Conservation (phyloP, 23 red algal species). For the Chondrus crispus region DNA sequence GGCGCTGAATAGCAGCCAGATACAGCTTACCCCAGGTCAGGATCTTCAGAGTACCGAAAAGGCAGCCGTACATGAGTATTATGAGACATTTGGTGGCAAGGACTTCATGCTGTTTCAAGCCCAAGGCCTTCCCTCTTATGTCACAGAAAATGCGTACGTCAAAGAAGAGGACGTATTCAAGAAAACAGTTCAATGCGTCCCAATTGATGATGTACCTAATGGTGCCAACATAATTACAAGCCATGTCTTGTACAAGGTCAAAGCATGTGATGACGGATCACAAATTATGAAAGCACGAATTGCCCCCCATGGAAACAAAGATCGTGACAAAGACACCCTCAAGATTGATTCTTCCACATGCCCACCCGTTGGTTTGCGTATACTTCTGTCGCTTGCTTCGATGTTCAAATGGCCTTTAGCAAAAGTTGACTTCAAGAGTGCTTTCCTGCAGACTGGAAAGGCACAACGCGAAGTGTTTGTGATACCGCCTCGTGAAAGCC, state of each 20-base stretch:
- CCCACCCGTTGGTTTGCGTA: conserved; percentile 1
- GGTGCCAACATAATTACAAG: conserved; percentile 37
- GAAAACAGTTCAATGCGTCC: neutral
- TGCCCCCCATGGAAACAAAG: conserved; percentile 36
- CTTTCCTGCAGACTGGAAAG: conserved; percentile 29
- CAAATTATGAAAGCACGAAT: conserved; percentile 28
- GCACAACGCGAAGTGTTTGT: conserved; percentile 28
- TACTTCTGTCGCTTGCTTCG: conserved; percentile 3
- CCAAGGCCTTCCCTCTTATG: conserved; percentile 1
- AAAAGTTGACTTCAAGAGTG: conserved; percentile 47
- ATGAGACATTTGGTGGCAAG: neutral
- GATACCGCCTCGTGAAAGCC: conserved; percentile 3
- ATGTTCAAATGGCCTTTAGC: conserved; percentile 1
- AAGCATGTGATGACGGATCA: neutral
- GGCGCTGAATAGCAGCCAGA: neutral
- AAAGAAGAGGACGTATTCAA: neutral
- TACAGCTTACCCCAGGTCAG: neutral
- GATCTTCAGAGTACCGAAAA: neutral
- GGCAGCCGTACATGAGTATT: neutral
- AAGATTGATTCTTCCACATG: conserved; percentile 38
- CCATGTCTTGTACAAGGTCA: conserved; percentile 43
- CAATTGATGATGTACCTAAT: neutral
- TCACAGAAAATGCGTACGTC: conserved; percentile 13
- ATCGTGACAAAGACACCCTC: neutral
- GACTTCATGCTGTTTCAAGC: neutral